Conservation (phyloP, 257 asterid genomes). For the Haberlea rhodopensis region DNA sequence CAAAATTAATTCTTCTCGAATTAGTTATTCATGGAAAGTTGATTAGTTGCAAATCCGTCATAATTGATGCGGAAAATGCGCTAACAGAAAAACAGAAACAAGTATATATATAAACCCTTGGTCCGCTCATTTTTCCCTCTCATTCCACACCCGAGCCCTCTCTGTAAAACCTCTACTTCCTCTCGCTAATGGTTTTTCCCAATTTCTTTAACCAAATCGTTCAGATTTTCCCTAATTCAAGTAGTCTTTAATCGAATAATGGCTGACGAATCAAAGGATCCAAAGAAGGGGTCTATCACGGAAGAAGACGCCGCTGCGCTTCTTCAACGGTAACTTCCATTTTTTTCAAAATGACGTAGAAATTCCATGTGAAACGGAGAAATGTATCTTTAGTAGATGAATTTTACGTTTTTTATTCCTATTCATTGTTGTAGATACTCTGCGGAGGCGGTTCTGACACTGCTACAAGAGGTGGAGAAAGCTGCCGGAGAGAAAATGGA, state of each 20-base stretch:
- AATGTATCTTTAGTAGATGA: too few relatives aligned
- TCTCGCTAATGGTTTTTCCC: background rate
- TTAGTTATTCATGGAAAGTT: too few relatives aligned
- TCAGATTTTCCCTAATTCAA: background rate
- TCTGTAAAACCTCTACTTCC: too few relatives aligned
- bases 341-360: background rate
- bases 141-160: background rate
- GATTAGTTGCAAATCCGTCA: too few relatives aligned
- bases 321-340: conserved; percentile 45
- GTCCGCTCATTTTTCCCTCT: background rate
- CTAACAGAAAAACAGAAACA: background rate
- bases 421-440: conserved; percentile 24
- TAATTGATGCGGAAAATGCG: background rate
- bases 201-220: background rate
- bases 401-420: background rate
- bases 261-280: conserved; percentile 56
- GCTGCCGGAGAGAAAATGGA: conserved; percentile 53
- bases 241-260: conserved; percentile 27
- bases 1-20: too few relatives aligned
- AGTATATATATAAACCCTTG: background rate
- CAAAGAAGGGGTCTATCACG: conserved; percentile 49
- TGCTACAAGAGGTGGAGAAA: conserved; percentile 75
- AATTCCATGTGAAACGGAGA: background rate
- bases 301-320: conserved; percentile 55
- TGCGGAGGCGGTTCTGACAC: conserved; percentile 47